Percentiles rank a stretch among this genome's conserved stretches.
These are phyloP conservation scores for Trichosporon ovoides DNA, from an alignment of 1,284 basidiomycete species.

Conservation along the genomic window DNA sequence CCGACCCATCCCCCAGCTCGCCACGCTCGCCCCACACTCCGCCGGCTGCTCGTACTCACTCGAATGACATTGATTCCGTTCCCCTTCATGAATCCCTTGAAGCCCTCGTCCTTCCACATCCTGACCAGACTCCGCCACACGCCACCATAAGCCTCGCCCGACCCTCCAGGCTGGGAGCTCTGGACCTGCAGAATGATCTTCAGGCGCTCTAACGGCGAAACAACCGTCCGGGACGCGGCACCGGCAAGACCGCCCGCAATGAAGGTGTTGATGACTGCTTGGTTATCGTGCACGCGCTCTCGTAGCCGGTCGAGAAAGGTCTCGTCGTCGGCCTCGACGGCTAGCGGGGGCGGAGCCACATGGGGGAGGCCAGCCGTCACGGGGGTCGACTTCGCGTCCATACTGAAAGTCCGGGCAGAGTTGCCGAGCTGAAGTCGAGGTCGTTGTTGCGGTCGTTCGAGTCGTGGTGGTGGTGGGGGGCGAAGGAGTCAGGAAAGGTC, in stretches of 20 bases:
- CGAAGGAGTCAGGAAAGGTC: no score
- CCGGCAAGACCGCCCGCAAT: constrained; percentile 47
- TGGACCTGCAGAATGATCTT: constrained; percentile 97
- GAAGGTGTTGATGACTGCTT: constrained; percentile 43
- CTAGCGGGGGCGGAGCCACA: background rate
- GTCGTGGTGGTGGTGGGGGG: no score
- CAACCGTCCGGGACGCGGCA: constrained; percentile 73
- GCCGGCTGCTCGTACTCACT: constrained; percentile 25
- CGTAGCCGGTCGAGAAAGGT: background rate
- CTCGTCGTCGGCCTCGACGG: background rate
- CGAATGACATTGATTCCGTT: constrained; percentile 86
- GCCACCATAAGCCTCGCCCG: constrained; percentile 67
- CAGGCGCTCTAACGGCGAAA: constrained; percentile 81
- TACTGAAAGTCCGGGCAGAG: background rate
- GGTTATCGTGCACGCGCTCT: constrained; percentile 28
- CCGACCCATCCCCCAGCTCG: no score
- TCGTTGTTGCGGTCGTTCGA: no score
- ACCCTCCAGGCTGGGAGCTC: constrained; percentile 19
- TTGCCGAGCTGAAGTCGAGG: background rate
- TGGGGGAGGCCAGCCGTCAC: background rate
- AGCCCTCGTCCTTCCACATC: constrained; percentile 91
- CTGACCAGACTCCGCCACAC: constrained; percentile 71
- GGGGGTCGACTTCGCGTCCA: background rate
- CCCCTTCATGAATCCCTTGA: constrained; percentile 79
- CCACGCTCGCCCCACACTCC: background rate